These are phyloP conservation scores for Inonotus hispidus DNA, from an alignment of 1,284 basidiomycete species.

Conservation along the genomic window DNA sequence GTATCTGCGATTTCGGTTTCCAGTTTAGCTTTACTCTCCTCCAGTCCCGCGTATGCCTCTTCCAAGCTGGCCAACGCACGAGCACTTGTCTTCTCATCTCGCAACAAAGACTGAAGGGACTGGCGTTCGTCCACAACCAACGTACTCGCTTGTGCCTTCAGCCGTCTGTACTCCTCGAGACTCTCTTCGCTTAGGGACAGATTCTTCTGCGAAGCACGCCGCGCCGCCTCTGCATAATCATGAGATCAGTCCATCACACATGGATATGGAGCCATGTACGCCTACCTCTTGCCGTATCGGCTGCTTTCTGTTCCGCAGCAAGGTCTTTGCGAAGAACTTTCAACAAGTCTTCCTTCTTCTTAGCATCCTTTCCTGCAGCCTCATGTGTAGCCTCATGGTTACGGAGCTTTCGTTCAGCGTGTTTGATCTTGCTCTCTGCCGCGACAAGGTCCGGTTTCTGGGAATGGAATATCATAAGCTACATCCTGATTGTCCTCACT, in stretches of 20 bases:
- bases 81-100: conserved; percentile 74
- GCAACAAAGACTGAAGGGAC: conserved; percentile 72
- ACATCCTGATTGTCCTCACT: background rate
- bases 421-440: conserved; percentile 82
- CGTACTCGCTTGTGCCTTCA: conserved; percentile 78
- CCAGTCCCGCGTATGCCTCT: conserved; percentile 63
- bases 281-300: conserved; percentile 73
- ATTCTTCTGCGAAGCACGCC: conserved; percentile 68
- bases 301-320: conserved; percentile 59
- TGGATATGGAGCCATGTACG: background rate
- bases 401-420: conserved; percentile 73
- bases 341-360: conserved; percentile 60
- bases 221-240: conserved; percentile 58
- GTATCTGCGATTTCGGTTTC: conserved; percentile 54
- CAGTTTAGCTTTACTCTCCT: conserved; percentile 57
- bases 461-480: background rate
- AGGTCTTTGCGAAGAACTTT: conserved; percentile 60
- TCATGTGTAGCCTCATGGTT: conserved; percentile 63
- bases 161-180: conserved; percentile 80
- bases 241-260: conserved; percentile 3
- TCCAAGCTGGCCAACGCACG: conserved; percentile 65
- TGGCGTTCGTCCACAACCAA: conserved; percentile 87
- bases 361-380: conserved; percentile 64
- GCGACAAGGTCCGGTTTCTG: conserved; percentile 80
- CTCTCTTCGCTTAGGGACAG: conserved; percentile 79